Base-by-base conservation (phyloP, 441 rosid genomes). In the Hypseocharis bilobata region DNA sequence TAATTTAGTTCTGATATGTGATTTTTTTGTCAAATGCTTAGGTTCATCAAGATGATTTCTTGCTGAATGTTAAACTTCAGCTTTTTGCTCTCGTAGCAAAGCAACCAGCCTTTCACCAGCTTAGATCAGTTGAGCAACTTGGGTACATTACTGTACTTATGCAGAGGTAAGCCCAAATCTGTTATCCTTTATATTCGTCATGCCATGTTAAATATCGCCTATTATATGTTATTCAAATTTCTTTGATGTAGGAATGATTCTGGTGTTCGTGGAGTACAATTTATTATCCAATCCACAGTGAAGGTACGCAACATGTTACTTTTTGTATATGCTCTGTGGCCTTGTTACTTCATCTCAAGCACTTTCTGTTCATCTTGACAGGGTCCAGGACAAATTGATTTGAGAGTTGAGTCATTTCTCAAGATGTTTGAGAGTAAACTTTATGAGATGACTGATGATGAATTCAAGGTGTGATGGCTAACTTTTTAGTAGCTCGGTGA, bases 51-150 rank as follows among this genome's bases (percentile, higher is more conserved):
- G 97, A 91, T 79, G 90, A 88, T 70, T 78, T 88, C 57, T n/a
- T 75, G 61, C 66, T 79, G 83, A 91, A 91, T 59, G 88, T 79
- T 66, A 84, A 84, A 71, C 92, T 88, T 75, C 88, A 84, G 81
- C 96, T 88, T 65, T 79, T 91, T 74, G 82, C 79, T 69, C 82
- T 86, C 14, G 70, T 80, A 34, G 92, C 93, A 71, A 91, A 88
- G 81, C 92, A 85, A 77, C 80, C 91, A 17, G 86, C 96, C 71
- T 91, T 86, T 79, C 93, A 91, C 81, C 96, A 91, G 82, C 97
- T 91, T 76, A 81, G 97, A 78, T 78, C 93, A 10, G 87, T 91
- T n/a, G 93, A 91, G 81, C 97, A 88, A 73, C 93, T 88, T 68
- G 96, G 97, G 32, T 91, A 91, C 77, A 84, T 86, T 68, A 84